Conservation (phyloP, 2,329 filamentous ascomycete species). For the Rachicladosporium sp. region DNA sequence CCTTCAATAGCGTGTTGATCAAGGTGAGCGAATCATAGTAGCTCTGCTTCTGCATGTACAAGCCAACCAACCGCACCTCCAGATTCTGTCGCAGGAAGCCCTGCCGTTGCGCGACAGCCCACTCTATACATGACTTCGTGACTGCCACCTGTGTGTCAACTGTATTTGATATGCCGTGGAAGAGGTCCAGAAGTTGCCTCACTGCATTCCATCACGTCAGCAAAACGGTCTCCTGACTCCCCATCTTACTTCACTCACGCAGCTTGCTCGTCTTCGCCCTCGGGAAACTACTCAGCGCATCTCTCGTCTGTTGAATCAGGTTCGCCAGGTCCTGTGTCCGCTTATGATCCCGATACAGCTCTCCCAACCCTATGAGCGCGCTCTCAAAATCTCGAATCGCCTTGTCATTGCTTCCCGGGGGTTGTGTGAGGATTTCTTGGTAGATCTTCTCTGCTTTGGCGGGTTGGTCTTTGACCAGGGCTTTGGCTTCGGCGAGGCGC, state of each 20-base stretch:
- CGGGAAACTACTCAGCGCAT: conserved; percentile 87
- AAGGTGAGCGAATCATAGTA: conserved; percentile 95
- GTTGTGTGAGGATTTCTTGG: conserved; percentile 77
- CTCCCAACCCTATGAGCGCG: conserved; percentile 76
- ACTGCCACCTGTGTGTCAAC: conserved; percentile 88
- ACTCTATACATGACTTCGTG: conserved; percentile 99
- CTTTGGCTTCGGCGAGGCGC: conserved; percentile 79
- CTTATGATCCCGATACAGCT: conserved; percentile 85
- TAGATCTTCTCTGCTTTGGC: conserved; percentile 76
- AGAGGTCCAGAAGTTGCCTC: conserved; percentile 90
- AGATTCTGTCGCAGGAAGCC: conserved; percentile 97
- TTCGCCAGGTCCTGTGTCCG: conserved; percentile 72
- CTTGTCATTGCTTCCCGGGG: conserved; percentile 72
- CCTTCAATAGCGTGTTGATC: conserved; percentile 90
- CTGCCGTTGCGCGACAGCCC: conserved; percentile 87
- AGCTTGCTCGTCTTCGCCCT: conserved; percentile 98
- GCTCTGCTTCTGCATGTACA: conserved; percentile 94
- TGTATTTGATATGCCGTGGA: conserved; percentile 85
- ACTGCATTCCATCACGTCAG: conserved; percentile 35
- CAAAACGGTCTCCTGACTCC: not conserved
- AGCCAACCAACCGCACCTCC: conserved; percentile 81
- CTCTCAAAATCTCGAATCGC: conserved; percentile 85
- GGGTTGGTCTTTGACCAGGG: conserved; percentile 67
- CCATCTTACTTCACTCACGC: conserved; percentile 46
- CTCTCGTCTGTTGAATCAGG: conserved; percentile 79